Percentiles rank a stretch among this genome's conserved stretches.
phyloP scores from a whole-genome alignment of 2,329 filamentous ascomycete genomes.

The Colletotrichum sp. region DNA sequence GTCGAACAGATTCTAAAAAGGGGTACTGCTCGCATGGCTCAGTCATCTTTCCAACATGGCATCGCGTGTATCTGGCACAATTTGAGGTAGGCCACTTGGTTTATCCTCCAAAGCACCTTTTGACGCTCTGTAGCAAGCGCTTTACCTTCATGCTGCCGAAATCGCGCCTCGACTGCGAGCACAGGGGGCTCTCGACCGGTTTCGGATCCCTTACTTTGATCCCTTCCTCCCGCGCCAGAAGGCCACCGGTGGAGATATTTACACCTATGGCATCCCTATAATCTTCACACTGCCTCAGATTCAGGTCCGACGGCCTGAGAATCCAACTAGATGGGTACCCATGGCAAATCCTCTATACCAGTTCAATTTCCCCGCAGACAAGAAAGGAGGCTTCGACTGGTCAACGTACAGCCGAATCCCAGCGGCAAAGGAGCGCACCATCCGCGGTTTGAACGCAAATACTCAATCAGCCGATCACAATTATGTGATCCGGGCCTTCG shows the following conservation, averaged over 20 bases:
- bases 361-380: not conserved
- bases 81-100: not conserved
- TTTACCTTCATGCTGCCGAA: not conserved
- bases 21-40: not conserved
- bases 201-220: not conserved
- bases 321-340: not conserved
- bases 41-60: conserved; percentile 3
- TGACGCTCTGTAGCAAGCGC: not conserved
- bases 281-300: not conserved
- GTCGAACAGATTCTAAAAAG: not conserved
- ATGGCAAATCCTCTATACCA: not conserved
- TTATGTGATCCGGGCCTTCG: not conserved
- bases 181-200: not conserved
- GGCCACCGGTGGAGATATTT: not conserved
- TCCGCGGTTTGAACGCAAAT: not conserved
- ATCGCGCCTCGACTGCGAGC: not conserved
- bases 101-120: not conserved
- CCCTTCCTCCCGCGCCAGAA: not conserved
- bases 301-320: not conserved
- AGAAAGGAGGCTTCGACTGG: not conserved
- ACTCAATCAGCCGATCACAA: not conserved
- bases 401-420: not conserved
- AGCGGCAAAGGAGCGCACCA: not conserved
- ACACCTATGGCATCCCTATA: not conserved
- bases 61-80: not conserved